Evolutionary conservation across 768 basidiomycete species (phyloP).

Genomic region (Candolleomyces aberdarensis): DNA sequence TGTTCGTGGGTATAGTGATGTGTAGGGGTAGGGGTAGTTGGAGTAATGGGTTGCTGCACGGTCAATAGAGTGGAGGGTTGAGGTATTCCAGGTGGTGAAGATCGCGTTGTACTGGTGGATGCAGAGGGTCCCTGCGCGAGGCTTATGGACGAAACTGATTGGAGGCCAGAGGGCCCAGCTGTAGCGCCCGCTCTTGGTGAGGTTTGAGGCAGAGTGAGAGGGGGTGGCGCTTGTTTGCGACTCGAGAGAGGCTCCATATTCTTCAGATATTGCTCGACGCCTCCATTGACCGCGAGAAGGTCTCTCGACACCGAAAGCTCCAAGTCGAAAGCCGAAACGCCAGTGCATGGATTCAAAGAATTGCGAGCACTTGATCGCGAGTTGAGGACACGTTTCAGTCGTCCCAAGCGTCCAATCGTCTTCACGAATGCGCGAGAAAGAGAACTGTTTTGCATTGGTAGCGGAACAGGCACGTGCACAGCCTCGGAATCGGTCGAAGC

Average conservation of each 20-base stretch:
- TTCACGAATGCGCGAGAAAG: constrained; percentile 76
- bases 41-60: constrained; percentile 6
- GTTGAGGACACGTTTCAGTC: constrained; percentile 79
- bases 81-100: constrained; percentile 1
- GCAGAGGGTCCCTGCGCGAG: not conserved
- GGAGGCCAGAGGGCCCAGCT: not conserved
- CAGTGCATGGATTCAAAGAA: constrained; percentile 35
- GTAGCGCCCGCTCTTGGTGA: not conserved
- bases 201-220: not conserved
- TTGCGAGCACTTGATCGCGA: constrained; percentile 30
- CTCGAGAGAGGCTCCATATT: constrained; percentile 37
- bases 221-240: not conserved
- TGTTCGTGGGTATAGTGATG: not conserved
- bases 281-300: constrained; percentile 56
- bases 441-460: constrained; percentile 57
- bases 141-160: not conserved
- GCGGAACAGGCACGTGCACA: constrained; percentile 38
- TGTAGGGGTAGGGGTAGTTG: constrained; percentile 1
- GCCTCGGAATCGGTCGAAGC: constrained; percentile 21
- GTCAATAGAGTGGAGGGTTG: constrained; percentile 3
- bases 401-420: constrained; percentile 78
- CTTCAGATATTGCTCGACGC: constrained; percentile 64
- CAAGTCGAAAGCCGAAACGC: constrained; percentile 69
- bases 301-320: constrained; percentile 57
- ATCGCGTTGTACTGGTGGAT: not conserved